phyloP scores from a whole-genome alignment of 352 stramenopile genomes.

The Pythium scleroteichum region DNA sequence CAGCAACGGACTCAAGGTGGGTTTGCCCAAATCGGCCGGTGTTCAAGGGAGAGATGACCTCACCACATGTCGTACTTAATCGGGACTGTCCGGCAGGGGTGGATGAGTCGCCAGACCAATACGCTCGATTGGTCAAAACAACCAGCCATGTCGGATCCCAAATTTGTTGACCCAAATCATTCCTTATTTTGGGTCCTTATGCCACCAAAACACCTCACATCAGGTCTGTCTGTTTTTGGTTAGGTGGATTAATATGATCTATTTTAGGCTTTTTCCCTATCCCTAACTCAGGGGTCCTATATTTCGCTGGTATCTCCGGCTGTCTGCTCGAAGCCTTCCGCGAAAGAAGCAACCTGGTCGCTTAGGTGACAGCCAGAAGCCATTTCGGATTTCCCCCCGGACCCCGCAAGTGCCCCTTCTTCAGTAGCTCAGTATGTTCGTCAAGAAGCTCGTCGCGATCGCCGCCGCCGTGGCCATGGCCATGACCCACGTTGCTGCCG shows the following conservation, averaged over 20 bases:
- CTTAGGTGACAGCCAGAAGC: no score
- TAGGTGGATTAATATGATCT: no score
- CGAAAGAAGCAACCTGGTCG: no score
- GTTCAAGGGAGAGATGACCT: background rate
- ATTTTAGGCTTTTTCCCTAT: background rate
- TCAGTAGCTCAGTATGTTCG: conserved; percentile 20
- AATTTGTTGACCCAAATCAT: background rate
- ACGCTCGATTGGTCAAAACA: background rate
- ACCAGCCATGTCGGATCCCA: background rate
- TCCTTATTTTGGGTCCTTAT: background rate
- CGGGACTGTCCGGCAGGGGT: background rate
- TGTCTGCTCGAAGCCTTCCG: no score
- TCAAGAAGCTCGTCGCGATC: conserved; percentile 32
- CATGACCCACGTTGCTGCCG: conserved; percentile 1
- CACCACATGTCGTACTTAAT: no score
- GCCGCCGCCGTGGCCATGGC: conserved; percentile 24
- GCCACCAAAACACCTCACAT: no score
- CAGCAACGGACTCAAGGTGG: no score
- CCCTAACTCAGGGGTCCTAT: conserved; percentile 9
- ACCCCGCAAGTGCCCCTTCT: background rate
- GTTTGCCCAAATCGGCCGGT: no score
- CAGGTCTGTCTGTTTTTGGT: no score
- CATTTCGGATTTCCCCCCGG: conserved; percentile 10
- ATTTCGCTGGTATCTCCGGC: no score
- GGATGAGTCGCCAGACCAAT: background rate